phyloP scores from a whole-genome alignment of 1,139 yeast genomes.

The Arxiozyma telluris region DNA sequence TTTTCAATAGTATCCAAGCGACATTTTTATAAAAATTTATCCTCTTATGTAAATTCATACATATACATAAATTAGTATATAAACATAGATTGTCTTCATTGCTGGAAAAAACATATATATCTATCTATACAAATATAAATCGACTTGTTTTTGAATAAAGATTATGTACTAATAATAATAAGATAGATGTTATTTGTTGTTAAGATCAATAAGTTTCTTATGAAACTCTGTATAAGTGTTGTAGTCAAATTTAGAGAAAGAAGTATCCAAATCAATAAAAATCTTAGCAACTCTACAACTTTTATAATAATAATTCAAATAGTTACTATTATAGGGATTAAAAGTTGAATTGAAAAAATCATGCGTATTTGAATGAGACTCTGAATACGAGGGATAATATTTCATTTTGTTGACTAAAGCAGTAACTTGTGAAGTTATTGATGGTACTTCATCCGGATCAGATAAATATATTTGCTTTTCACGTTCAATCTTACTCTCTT shows the following conservation, averaged over 20 bases:
- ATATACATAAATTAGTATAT: too few species aligned
- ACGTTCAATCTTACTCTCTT: background rate
- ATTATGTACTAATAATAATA: too few species aligned
- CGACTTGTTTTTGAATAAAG: background rate
- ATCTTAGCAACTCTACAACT: constrained; percentile 54
- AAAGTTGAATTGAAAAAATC: constrained; percentile 23
- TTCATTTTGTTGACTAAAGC: background rate
- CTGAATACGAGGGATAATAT: constrained; percentile 4
- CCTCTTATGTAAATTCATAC: too few species aligned
- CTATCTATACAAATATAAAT: background rate
- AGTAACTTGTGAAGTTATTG: constrained; percentile 11
- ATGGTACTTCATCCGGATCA: constrained; percentile 14
- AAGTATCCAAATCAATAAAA: constrained; percentile 54
- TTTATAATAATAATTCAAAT: constrained; percentile 44
- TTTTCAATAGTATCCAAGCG: too few species aligned
- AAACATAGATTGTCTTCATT: too few species aligned
- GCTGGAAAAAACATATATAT: too few species aligned
- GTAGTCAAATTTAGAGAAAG: constrained; percentile 49
- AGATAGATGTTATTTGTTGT: background rate
- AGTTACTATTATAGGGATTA: constrained; percentile 27
- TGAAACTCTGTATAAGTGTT: constrained; percentile 44
- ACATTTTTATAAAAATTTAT: too few species aligned
- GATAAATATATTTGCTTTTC: background rate
- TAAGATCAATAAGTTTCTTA: constrained; percentile 14
- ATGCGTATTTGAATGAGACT: constrained; percentile 30